phyloP scores from a whole-genome alignment of 108 stramenopile species.

The Stephanodiscus triporus region DNA sequence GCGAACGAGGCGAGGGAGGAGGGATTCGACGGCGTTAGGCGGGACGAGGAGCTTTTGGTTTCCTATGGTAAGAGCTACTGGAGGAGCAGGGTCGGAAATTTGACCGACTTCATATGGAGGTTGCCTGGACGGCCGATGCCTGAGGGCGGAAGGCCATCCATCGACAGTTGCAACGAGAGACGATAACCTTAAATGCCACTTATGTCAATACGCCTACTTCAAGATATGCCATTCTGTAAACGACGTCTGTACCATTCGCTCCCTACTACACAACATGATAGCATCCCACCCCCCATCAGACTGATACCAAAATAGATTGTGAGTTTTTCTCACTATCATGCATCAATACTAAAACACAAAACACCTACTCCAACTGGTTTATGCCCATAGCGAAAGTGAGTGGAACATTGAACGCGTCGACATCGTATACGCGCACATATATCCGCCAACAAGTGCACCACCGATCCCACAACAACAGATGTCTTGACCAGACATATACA shows the following conservation, averaged over 20 bases:
- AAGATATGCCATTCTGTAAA: too few relatives aligned
- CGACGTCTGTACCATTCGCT: too few relatives aligned
- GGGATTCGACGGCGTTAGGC: slow-evolving; percentile 32
- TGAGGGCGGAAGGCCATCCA: slow-evolving; percentile 1
- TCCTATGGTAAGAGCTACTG: slow-evolving; percentile 45
- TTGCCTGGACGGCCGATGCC: slow-evolving; percentile 35
- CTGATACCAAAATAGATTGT: not conserved
- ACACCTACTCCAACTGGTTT: not conserved
- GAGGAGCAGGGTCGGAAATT: slow-evolving; percentile 36
- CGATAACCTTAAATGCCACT: not conserved
- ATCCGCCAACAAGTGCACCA: slow-evolving; percentile 47
- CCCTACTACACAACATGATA: too few relatives aligned
- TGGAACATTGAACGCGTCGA: slow-evolving; percentile 26
- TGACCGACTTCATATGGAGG: slow-evolving; percentile 45
- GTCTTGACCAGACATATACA: slow-evolving; percentile 49
- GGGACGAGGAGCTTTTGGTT: slow-evolving; percentile 44
- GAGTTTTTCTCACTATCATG: too few relatives aligned
- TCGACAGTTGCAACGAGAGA: not conserved
- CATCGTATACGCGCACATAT: slow-evolving; percentile 33
- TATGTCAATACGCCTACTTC: too few relatives aligned
- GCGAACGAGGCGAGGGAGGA: slow-evolving; percentile 28
- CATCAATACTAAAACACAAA: not conserved
- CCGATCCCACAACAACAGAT: slow-evolving; percentile 29
- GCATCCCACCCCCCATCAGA: not conserved
- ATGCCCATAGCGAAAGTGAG: slow-evolving; percentile 20